Evolutionary conservation across 1,284 basidiomycete species (phyloP).

Genomic region (Irpex rosettiformis): DNA sequence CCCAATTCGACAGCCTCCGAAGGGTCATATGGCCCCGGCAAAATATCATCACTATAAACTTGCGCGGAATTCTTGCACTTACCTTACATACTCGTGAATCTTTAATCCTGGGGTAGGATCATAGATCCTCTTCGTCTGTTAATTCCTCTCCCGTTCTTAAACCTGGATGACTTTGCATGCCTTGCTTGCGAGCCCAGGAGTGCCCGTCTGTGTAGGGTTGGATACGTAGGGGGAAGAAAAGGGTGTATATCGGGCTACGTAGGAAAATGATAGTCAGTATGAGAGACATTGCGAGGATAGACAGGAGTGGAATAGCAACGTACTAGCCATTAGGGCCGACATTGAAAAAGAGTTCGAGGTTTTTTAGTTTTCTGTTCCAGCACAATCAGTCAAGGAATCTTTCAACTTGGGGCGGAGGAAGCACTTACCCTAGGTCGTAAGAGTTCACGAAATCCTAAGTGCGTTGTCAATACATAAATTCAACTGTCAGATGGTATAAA

Average conservation of each 20-base stretch:
- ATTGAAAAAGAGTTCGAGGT: constrained; percentile 89
- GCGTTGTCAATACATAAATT: not conserved
- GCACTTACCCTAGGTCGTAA: constrained; percentile 79
- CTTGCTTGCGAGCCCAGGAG: constrained; percentile 71
- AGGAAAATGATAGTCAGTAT: not conserved
- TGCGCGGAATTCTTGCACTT: constrained; percentile 5
- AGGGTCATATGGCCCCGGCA: constrained; percentile 82
- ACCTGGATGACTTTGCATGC: constrained; percentile 58
- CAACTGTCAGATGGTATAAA: constrained; percentile 10
- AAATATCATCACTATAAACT: constrained; percentile 46
- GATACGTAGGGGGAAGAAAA: constrained; percentile 79
- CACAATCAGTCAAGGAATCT: too few relatives aligned
- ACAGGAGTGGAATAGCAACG: constrained; percentile 32
- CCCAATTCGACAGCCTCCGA: constrained; percentile 30
- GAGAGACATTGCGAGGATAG: not conserved
- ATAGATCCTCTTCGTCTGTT: constrained; percentile 61
- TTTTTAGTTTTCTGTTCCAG: constrained; percentile 48
- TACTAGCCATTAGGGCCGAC: constrained; percentile 78
- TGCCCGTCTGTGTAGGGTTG: constrained; percentile 86
- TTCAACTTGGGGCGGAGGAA: not conserved
- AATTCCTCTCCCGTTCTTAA: constrained; percentile 64
- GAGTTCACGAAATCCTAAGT: constrained; percentile 82
- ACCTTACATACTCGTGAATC: constrained; percentile 26
- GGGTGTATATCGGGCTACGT: constrained; percentile 65
- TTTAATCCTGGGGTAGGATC: too few relatives aligned